Percentiles rank a stretch among this genome's conserved stretches.
Conservation (phyloP, 768 basidiomycete genomes). For the Boletus speciosus region DNA sequence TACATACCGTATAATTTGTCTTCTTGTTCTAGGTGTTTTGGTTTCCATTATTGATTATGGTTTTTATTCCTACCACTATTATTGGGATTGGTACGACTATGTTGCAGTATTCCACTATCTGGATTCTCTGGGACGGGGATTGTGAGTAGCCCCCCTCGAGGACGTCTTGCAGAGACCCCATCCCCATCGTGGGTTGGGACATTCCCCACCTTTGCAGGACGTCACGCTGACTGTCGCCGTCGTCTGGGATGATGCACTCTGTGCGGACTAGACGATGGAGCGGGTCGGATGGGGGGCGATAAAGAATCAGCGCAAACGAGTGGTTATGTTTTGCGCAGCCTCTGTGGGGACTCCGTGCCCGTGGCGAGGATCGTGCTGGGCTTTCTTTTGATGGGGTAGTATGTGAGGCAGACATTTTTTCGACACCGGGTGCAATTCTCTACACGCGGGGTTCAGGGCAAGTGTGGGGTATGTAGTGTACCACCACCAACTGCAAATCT, state of each 20-base stretch:
- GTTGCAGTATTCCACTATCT: not conserved
- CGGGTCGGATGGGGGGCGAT: constrained; percentile 10
- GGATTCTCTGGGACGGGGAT: not conserved
- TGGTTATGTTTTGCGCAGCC: constrained; percentile 44
- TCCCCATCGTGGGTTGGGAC: not conserved
- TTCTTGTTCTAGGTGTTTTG: too few relatives aligned
- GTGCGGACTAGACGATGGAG: constrained; percentile 6
- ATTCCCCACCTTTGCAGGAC: constrained; percentile 9
- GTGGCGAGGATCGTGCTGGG: constrained; percentile 73
- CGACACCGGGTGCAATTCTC: too few relatives aligned
- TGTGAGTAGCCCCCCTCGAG: constrained; percentile 1
- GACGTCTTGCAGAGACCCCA: constrained; percentile 8
- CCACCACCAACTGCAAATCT: too few relatives aligned
- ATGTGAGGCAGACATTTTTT: constrained; percentile 66
- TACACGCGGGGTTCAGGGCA: too few relatives aligned
- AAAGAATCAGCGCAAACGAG: constrained; percentile 44
- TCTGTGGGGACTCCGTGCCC: constrained; percentile 78
- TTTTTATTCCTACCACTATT: not conserved
- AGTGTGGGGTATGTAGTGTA: too few relatives aligned
- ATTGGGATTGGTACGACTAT: not conserved
- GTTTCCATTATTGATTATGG: constrained; percentile 3
- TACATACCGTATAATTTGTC: too few relatives aligned
- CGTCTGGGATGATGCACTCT: constrained; percentile 19
- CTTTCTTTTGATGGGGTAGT: constrained; percentile 56
- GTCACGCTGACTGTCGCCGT: not conserved